Conservation (phyloP, 768 basidiomycete genomes). For the Mycena crocata region DNA sequence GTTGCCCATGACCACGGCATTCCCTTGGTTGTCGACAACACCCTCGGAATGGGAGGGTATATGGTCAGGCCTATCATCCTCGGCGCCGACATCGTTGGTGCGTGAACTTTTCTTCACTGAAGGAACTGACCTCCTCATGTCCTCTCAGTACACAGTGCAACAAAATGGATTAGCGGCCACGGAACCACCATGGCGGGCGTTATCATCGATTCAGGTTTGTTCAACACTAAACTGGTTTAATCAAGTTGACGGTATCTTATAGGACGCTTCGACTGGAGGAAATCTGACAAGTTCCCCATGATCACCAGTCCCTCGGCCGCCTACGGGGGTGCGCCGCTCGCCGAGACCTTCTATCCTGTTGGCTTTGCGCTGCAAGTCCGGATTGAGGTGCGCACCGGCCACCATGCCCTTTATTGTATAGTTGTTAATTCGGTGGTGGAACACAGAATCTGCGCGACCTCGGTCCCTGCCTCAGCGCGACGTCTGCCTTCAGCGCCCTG, state of each 20-base stretch:
- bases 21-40: constrained; percentile 76
- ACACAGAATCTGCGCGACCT: constrained; percentile 70
- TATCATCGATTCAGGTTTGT: constrained; percentile 66
- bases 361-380: constrained; percentile 67
- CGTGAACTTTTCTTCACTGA: constrained; percentile 71
- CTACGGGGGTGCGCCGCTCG: constrained; percentile 66
- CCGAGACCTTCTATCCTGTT: constrained; percentile 58
- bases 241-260: background rate
- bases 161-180: constrained; percentile 50
- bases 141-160: constrained; percentile 25
- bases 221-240: background rate
- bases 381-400: constrained; percentile 36
- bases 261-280: constrained; percentile 61
- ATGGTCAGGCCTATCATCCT: constrained; percentile 76
- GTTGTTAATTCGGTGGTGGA: background rate
- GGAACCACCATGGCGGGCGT: constrained; percentile 74
- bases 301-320: constrained; percentile 68
- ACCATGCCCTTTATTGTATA: background rate
- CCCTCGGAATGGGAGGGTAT: constrained; percentile 75
- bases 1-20: constrained; percentile 71
- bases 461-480: constrained; percentile 65
- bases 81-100: constrained; percentile 83
- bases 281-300: constrained; percentile 63
- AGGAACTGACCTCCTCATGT: background rate
- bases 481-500: constrained; percentile 73